Conservation (phyloP, 495 filamentous ascomycete genomes). For the Trichoderma gamsii region DNA sequence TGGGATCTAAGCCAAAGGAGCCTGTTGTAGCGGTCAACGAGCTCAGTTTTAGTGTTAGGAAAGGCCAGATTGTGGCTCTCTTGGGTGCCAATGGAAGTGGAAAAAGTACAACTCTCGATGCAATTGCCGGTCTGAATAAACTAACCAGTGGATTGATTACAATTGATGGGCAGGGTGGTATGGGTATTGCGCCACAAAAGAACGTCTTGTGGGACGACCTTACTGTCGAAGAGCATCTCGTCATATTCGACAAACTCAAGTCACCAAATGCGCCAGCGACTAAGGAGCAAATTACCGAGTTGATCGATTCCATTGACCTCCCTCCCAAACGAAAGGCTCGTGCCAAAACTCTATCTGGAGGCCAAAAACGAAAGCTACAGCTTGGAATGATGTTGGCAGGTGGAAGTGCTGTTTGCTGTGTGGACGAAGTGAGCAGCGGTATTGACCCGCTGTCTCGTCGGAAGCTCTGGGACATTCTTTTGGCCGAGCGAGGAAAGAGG, state of each 20-base stretch:
- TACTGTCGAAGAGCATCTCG: slow-evolving; percentile 74
- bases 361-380: slow-evolving; percentile 87
- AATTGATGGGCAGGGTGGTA: slow-evolving; percentile 62
- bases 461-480: slow-evolving; percentile 86
- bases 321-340: slow-evolving; percentile 58
- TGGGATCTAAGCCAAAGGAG: slow-evolving; percentile 47
- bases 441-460: slow-evolving; percentile 73
- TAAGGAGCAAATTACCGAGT: slow-evolving; percentile 47
- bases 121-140: slow-evolving; percentile 70
- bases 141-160: slow-evolving; percentile 64
- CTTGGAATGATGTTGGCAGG: slow-evolving; percentile 91
- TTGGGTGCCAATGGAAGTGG: slow-evolving; percentile 83
- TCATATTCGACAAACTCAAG: slow-evolving; percentile 74
- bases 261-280: slow-evolving; percentile 46
- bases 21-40: slow-evolving; percentile 67
- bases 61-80: slow-evolving; percentile 74
- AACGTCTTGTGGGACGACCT: slow-evolving; percentile 85
- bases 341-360: slow-evolving; percentile 69
- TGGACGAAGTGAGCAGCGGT: slow-evolving; percentile 81
- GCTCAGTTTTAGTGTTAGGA: slow-evolving; percentile 56
- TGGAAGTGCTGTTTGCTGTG: slow-evolving; percentile 74
- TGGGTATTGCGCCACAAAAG: slow-evolving; percentile 85
- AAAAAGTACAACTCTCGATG: slow-evolving; percentile 82
- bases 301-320: slow-evolving; percentile 65
- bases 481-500: slow-evolving; percentile 67